Conservation (phyloP, 495 filamentous ascomycete genomes). For the Monascus purpureus region DNA sequence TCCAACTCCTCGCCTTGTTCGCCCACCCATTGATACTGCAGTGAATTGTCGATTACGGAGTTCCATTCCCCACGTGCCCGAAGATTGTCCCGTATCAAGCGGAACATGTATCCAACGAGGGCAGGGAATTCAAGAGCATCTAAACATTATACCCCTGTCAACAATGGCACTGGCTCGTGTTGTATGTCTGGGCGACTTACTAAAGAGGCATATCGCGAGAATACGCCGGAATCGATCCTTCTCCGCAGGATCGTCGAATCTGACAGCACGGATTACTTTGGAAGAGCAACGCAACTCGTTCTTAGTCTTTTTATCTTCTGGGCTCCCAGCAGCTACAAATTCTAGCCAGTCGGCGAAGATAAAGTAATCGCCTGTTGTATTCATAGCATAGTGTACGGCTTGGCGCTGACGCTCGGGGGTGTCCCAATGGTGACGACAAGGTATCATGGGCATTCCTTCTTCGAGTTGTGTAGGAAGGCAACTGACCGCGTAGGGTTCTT, state of each 20-base stretch:
- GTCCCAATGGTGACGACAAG: constrained; percentile 14
- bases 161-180: neutral
- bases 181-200: constrained; percentile 12
- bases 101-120: constrained; percentile 19
- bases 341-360: constrained; percentile 20
- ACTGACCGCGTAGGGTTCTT: constrained; percentile 4
- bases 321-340: constrained; percentile 3
- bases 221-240: constrained; percentile 26
- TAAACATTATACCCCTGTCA: constrained; percentile 1
- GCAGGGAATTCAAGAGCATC: constrained; percentile 9
- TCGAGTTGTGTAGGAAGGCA: constrained; percentile 9
- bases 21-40: constrained; percentile 12
- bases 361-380: constrained; percentile 23
- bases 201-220: constrained; percentile 20
- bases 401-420: constrained; percentile 23
- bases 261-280: constrained; percentile 6
- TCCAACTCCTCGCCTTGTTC: constrained; percentile 13
- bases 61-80: constrained; percentile 6
- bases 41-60: constrained; percentile 5
- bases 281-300: constrained; percentile 13
- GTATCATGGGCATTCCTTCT: constrained; percentile 14
- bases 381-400: constrained; percentile 17
- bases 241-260: constrained; percentile 10
- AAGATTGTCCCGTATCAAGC: constrained; percentile 23
- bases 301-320: neutral